Evolutionary conservation across 352 stramenopile genomes (phyloP).

Genomic region (Phytophthora sp.): DNA sequence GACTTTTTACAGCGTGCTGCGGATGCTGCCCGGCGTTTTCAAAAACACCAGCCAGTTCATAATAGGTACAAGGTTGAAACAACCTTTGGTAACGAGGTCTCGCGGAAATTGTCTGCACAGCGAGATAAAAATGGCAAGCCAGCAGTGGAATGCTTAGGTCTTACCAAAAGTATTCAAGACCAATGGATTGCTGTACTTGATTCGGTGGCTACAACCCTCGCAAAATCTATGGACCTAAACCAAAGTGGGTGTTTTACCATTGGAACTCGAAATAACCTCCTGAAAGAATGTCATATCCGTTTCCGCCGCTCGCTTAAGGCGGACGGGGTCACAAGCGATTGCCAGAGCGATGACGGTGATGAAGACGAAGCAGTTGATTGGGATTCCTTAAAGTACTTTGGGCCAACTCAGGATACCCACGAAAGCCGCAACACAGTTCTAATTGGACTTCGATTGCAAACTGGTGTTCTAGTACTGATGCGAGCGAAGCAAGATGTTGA

Average conservation of each 20-base stretch:
- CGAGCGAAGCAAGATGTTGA: constrained; percentile 15
- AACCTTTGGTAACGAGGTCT: constrained; percentile 72
- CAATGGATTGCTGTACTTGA: constrained; percentile 49
- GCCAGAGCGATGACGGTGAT: constrained; percentile 36
- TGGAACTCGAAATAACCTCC: constrained; percentile 4
- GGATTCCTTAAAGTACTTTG: constrained; percentile 44
- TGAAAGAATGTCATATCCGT: constrained; percentile 53
- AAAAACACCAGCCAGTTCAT: constrained; percentile 41
- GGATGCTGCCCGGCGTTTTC: constrained; percentile 41
- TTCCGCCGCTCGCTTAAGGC: constrained; percentile 14
- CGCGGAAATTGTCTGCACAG: constrained; percentile 25
- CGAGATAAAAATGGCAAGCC: neutral
- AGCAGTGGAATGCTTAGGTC: constrained; percentile 10
- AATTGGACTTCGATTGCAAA: constrained; percentile 39
- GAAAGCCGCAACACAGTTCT: constrained; percentile 19
- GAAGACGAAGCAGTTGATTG: constrained; percentile 65
- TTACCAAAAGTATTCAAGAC: constrained; percentile 35
- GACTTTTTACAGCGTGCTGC: constrained; percentile 58
- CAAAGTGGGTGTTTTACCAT: constrained; percentile 39
- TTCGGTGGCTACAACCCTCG: constrained; percentile 30
- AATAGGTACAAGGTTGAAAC: constrained; percentile 63
- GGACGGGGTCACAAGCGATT: constrained; percentile 20
- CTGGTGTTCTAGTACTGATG: constrained; percentile 36
- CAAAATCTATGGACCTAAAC: constrained; percentile 23
- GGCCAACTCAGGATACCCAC: constrained; percentile 5